Base-by-base conservation (phyloP, 306 rosid genomes). In the Cicer judaicum region DNA sequence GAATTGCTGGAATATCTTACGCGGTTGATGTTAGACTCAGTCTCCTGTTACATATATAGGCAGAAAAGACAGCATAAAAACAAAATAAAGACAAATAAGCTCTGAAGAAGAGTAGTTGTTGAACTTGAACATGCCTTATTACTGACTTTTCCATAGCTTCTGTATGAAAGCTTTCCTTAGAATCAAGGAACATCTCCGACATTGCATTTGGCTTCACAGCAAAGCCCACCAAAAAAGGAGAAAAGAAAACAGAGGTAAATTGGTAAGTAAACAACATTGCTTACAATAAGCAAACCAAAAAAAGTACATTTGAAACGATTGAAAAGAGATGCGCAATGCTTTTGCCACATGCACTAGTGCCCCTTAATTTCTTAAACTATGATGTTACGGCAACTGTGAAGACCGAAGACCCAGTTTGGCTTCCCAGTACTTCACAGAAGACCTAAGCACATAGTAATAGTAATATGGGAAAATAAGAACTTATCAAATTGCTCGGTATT, bases 51-150 rank as follows among this genome's bases (percentile, higher is more conserved):
- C 36, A 50, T 54, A 50, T 8, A 62, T 70, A 78, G 7, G 59
- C 63, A 72, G 65, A 64, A 68, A 40, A 63, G 73, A 78, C 59
- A 60, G 79, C 75, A 86, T 80, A 83, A 86, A 87, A 85, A 85
- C 81, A 79, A 85, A 73, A 80, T 84, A 79, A 53, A 73, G 7
- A 49, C 72, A 77, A 54, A 80, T 40, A 24, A 74, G 41, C 59
- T 69, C 10, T 2, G 10, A 7, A 74, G 19, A 39, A 43, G 39
- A 29, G 18, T 48, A 16, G 73, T 46, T 5, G 64, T 46, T 42
- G 40, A 70, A 68, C 70, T 34, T 75, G 46, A 44, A 65, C 96
- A 55, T 89, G 98, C 96, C 96, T 89, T 54, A 89, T 77, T 69
- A 77, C 75, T 2, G 84, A 36, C 1, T 82, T 75, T 83, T 82